Evolutionary conservation across 2,329 filamentous ascomycete genomes (phyloP), one percentile per base, ranked within the genome.

Genomic region (Alternaria ethzedia): DNA sequence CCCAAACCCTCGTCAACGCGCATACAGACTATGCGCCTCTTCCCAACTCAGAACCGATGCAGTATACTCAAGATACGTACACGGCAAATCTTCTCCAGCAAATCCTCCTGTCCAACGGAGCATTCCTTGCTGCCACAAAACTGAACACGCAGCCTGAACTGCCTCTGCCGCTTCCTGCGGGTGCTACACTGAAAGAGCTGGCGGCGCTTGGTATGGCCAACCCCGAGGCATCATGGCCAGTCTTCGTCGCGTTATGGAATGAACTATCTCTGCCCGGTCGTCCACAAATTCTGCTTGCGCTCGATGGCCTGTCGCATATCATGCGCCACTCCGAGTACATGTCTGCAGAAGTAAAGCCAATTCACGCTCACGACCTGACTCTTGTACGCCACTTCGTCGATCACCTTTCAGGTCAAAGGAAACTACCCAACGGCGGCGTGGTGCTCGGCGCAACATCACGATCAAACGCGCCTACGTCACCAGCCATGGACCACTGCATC

Each of bases 341-440:
- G 68, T 87, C 87, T 66, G 84, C 90, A 2, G 84, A 91, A 23
- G 91, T 88, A 72, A 87, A 92, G 66, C 85, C 85, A 13, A 91
- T 99, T 67, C 96, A 99, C 83, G 87, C 94, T 26, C 93, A 97
- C 81, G 91, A 98, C 74, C 86, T 99, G 28, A 85, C 87, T 23
- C 84, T 97, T 21, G 84, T 97, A 56, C 86, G 89, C 59, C 87
- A 91, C 69, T 97, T 97, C 80, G 80, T 91, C 64, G 88, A 91
- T 55, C 87, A 91, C 60, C 85, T 98, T 26, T 78, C 78, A 10
- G 78, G 76, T n/a, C 61, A 63, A 20, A 74, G 76, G 81, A 79
- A 78, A 0, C 79, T 90, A 36, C 82, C 87, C 55, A 95, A 95
- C 78, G 95, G 95, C 66, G 94, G 93, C 62, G 87, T 91, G 63